phyloP scores from a whole-genome alignment of 345 rosid species.

The Jatropha curcas region DNA sequence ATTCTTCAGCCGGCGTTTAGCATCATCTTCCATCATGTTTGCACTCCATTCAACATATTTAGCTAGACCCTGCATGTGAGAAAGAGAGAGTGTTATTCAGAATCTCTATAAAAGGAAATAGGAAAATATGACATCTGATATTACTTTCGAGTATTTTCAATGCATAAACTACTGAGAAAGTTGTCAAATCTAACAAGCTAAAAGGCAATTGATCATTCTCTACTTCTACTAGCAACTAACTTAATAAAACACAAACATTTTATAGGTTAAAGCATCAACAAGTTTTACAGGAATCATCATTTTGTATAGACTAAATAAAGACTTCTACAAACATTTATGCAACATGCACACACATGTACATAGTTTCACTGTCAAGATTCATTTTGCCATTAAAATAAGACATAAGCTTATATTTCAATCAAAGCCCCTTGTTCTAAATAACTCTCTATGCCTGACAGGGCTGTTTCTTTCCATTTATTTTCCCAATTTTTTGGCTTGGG shows the following conservation, averaged over 20 bases:
- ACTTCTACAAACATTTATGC: not conserved
- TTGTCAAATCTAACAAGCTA: not conserved
- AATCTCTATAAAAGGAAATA: not conserved
- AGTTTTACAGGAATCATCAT: not conserved
- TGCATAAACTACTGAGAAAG: not conserved
- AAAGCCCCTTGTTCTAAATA: not conserved
- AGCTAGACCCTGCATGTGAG: slow-evolving; percentile 70
- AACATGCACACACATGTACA: too few species aligned
- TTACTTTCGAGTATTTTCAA: not conserved
- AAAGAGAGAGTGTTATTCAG: slow-evolving; percentile 7
- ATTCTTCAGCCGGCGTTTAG: slow-evolving; percentile 66
- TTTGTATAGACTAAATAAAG: not conserved
- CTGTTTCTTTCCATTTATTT: not conserved
- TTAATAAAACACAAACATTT: not conserved
- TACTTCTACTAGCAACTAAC: not conserved
- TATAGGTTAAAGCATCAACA: not conserved
- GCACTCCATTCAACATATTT: slow-evolving; percentile 99
- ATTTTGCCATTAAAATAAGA: not conserved
- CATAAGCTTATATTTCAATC: not conserved
- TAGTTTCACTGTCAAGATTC: not conserved
- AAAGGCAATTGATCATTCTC: not conserved
- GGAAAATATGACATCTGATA: not conserved
- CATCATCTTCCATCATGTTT: slow-evolving; percentile 94
- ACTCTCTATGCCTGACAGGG: not conserved
- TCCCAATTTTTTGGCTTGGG: not conserved